Evolutionary conservation across 1,139 yeast genomes (phyloP), one percentile per base, ranked within the genome.

Genomic region (Debaryomyces subglobosus): DNA sequence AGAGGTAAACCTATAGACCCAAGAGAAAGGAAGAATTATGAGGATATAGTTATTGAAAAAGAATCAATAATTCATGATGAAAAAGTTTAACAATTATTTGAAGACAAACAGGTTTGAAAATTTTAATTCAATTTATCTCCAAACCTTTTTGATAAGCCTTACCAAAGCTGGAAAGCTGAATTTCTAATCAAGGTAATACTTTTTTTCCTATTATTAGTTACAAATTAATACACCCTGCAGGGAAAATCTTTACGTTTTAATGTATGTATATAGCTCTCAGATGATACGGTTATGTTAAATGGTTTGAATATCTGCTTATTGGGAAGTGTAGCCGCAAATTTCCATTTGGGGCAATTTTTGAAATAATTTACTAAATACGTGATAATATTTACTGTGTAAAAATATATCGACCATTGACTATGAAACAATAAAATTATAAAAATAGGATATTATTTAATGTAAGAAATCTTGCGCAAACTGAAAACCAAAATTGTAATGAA

Each of bases 1-100:
- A 46, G 44, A 32, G 49, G 49, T 16, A 37, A 32, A n/a, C 45
- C 49, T 9, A 25, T 44, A 9, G 21, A 29, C n/a, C 43, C 43
- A 7, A 13, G 21, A n/a, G 16, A 36, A 8, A 30, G n/a, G n/a
- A 15, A 13, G n/a, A 10, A n/a, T 13, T 30, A 30, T 30, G 33
- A 30, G 16, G 33, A 30, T 30, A 30, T 10, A 12, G n/a, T 30
- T 30, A 30, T 30, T 30, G 33, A 30, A 12, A 30, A 30, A 16
- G 33, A 30, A 13, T 30, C 33, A 30, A 30, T 30, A 13, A 30
- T 30, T 10, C 33, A 30, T 12, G 5, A n/a, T 13, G 33, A 30
- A 8, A 30, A 30, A 13, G 33, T 13, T 30, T 30, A 13, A 30
- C 12, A 12, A 25, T 10, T 25, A 4, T 12, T 25, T 9, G 29